A percentile compares a stretch with the other conserved stretches of the same genome.
Conservation (phyloP, 2,329 filamentous ascomycete genomes). For the Fusarium acutatum region DNA sequence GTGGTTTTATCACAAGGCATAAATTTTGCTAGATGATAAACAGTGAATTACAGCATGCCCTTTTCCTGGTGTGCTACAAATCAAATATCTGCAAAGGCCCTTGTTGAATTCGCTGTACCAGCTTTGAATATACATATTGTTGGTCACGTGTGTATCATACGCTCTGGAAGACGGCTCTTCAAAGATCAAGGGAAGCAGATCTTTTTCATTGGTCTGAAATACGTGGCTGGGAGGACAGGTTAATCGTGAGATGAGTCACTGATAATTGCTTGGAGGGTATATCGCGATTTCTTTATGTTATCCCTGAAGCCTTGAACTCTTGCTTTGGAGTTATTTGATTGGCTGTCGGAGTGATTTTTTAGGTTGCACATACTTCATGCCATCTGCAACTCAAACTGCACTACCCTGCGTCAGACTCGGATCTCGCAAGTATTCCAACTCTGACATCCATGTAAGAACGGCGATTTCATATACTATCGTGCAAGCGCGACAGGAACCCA, state of each 20-base stretch:
- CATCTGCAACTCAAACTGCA: conserved; percentile 11
- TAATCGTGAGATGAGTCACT: neutral
- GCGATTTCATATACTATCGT: neutral
- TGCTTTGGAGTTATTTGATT: neutral
- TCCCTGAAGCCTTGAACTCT: neutral
- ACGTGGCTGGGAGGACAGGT: neutral
- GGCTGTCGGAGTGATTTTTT: conserved; percentile 5
- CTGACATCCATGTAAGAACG: neutral
- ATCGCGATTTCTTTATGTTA: neutral
- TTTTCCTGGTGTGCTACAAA: neutral
- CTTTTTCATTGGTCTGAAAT: neutral
- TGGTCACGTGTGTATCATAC: neutral
- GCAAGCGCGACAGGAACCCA: neutral
- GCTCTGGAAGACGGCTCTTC: neutral
- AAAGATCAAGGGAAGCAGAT: neutral
- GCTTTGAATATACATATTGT: neutral
- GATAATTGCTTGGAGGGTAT: neutral
- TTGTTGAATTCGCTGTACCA: neutral
- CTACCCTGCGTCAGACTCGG: conserved; percentile 5
- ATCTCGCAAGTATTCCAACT: neutral
- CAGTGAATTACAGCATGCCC: neutral
- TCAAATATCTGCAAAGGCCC: neutral
- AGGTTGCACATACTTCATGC: conserved; percentile 18
- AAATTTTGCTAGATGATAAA: neutral
- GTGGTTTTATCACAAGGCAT: neutral